Base-by-base conservation (phyloP, 108 stramenopile genomes). In the Cyclotella kingstonii region DNA sequence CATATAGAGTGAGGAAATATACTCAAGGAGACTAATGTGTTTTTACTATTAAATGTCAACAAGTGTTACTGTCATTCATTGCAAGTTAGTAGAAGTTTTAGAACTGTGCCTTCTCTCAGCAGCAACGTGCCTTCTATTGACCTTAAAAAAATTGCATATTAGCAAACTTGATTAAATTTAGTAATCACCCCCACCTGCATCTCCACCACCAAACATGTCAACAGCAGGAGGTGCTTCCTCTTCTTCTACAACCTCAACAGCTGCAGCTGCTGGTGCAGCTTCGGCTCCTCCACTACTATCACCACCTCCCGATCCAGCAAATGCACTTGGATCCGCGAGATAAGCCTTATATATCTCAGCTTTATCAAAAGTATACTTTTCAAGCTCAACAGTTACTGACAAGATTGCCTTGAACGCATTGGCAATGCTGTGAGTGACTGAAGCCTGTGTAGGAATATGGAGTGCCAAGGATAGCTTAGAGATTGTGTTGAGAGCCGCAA, bases 331-430 rank as follows among this genome's bases (percentile, higher is more conserved):
- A 75, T 90, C 89, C 55, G 84, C 84, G 54, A 91, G 80, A 80
- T 87, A 91, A 17, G 79, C 86, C 79, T 89, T 81, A 78, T 85
- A 86, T 5, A 54, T 21, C 33, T 96, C 96, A 14, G 96, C 96
- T 85, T 95, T 79, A 30, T 80, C 84, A 67, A 96, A 97, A 52
- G 93, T 79, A 84, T 93, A 97, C 50, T 76, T 91, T 40, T 89
- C 89, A 50, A 93, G 67, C 49, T 84, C 91, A 23, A 96, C 78
- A 28, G 95, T 94, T 19, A 98, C 73, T 26, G 96, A 86, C 31
- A 99, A 73, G 52, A 96, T 65, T 33, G 84, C 90, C 84, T 94
- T 94, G 95, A 96, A 97, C 60, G 96, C 98, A 75, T 96, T 96
- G 77, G 89, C 96, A 75, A 98, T 85, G 57, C 89, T 95, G 84